These are phyloP conservation scores for Coemansia sp. DNA, from an alignment of 192 early-diverging fungal genomes.

Conservation along the genomic window DNA sequence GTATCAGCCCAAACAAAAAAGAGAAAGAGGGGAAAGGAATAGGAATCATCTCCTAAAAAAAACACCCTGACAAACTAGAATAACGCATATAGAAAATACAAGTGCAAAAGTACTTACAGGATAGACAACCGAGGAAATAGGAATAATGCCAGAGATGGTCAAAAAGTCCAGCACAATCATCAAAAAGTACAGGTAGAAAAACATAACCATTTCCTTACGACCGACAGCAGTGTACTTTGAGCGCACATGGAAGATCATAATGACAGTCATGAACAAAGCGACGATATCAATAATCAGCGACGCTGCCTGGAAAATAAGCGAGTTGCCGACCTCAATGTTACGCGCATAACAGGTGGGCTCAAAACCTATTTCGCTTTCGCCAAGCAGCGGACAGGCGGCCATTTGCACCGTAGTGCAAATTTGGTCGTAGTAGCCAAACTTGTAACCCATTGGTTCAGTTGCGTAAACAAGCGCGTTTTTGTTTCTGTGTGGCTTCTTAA, in stretches of 20 bases:
- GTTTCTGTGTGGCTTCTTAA: neutral
- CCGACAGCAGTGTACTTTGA: constrained; percentile 99
- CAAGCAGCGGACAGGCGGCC: constrained; percentile 90
- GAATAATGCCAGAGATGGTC: constrained; percentile 90
- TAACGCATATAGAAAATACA: neutral
- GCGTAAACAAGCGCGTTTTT: neutral
- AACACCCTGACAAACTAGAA: neutral
- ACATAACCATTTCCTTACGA: constrained; percentile 97
- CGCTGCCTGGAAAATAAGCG: constrained; percentile 94
- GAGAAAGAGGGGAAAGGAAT: neutral
- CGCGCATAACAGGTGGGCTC: constrained; percentile 94
- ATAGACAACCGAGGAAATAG: constrained; percentile 74
- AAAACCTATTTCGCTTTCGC: constrained; percentile 64
- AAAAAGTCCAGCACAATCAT: constrained; percentile 87
- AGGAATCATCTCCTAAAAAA: neutral
- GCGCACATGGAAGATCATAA: constrained; percentile 98
- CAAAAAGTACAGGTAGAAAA: constrained; percentile 94
- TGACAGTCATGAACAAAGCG: constrained; percentile 91
- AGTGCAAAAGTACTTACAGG: constrained; percentile 50
- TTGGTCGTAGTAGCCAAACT: constrained; percentile 86
- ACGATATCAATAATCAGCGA: constrained; percentile 93
- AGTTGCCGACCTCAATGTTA: constrained; percentile 85
- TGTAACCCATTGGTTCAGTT: constrained; percentile 22
- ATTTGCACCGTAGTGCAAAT: constrained; percentile 85
- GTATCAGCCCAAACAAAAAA: neutral